Conservation (phyloP, 2,329 filamentous ascomycete genomes). For the Shiraia bambusicola region DNA sequence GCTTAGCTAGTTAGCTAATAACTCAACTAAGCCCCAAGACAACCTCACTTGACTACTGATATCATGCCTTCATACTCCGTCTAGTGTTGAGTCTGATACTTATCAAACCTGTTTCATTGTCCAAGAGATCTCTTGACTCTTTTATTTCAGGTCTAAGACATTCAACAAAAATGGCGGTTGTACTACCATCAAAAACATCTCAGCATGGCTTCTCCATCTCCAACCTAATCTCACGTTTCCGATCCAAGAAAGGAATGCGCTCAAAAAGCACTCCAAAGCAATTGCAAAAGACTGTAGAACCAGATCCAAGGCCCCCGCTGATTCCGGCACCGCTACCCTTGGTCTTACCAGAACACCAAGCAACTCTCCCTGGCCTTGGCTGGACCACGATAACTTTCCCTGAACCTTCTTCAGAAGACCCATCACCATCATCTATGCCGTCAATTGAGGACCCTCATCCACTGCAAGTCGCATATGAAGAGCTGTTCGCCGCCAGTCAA, state of each 20-base stretch:
- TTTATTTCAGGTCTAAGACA: background rate
- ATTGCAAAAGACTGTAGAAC: background rate
- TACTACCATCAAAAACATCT: slow-evolving; percentile 14
- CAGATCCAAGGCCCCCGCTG: slow-evolving; percentile 26
- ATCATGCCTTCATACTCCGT: too few species aligned
- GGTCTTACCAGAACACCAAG: slow-evolving; percentile 38
- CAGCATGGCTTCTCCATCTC: slow-evolving; percentile 28
- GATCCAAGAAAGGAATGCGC: slow-evolving; percentile 15
- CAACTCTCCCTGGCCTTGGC: slow-evolving; percentile 32
- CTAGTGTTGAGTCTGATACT: too few species aligned
- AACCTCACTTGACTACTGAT: background rate
- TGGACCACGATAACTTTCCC: slow-evolving; percentile 42
- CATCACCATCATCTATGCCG: background rate
- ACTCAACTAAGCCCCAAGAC: background rate
- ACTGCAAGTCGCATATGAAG: slow-evolving; percentile 31
- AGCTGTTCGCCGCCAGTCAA: slow-evolving; percentile 33
- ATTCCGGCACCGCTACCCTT: slow-evolving; percentile 29
- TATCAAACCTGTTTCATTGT: too few species aligned
- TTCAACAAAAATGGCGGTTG: slow-evolving; percentile 20
- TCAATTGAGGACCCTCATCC: slow-evolving; percentile 23
- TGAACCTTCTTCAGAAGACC: slow-evolving; percentile 3
- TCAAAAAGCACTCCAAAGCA: background rate
- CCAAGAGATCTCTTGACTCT: too few species aligned
- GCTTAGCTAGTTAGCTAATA: slow-evolving; percentile 14
- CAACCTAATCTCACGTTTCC: slow-evolving; percentile 32